A percentile compares a stretch with the other conserved stretches of the same genome.
Conservation (phyloP, 2,329 filamentous ascomycete species). For the Colletotrichum viniferum region DNA sequence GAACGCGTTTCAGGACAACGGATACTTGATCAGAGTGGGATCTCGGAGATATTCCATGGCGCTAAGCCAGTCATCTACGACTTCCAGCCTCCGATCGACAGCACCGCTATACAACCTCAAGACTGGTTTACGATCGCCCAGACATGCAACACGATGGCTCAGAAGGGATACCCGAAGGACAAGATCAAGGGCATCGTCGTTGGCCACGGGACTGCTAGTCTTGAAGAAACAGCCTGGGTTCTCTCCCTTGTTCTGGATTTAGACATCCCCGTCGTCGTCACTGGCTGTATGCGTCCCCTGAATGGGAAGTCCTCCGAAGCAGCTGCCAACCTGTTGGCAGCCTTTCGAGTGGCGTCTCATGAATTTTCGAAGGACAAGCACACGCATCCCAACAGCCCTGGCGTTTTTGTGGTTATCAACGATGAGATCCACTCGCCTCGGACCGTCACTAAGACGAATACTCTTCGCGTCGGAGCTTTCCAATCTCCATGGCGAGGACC, state of each 20-base stretch:
- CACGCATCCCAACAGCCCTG: not conserved
- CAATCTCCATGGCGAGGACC: not conserved
- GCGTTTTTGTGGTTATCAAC: not conserved
- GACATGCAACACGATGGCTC: not conserved
- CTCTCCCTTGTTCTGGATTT: not conserved
- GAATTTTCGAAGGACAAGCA: not conserved
- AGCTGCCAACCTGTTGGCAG: not conserved
- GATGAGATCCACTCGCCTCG: slow-evolving; percentile 4
- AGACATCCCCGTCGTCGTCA: not conserved
- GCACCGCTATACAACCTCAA: not conserved
- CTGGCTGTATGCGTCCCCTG: not conserved
- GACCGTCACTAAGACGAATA: not conserved
- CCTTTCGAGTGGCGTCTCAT: not conserved
- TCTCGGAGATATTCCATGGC: not conserved
- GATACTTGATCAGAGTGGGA: not conserved
- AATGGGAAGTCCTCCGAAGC: slow-evolving; percentile 3
- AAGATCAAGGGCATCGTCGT: not conserved
- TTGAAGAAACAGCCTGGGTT: slow-evolving; percentile 5
- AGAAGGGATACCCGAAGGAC: not conserved
- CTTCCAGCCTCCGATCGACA: not conserved
- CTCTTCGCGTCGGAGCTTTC: not conserved
- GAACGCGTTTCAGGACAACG: not conserved
- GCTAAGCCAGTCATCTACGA: not conserved
- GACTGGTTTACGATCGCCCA: not conserved
- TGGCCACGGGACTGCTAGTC: slow-evolving; percentile 6